Conservation (phyloP, 345 rosid genomes). For the Dipteronia sinensis region DNA sequence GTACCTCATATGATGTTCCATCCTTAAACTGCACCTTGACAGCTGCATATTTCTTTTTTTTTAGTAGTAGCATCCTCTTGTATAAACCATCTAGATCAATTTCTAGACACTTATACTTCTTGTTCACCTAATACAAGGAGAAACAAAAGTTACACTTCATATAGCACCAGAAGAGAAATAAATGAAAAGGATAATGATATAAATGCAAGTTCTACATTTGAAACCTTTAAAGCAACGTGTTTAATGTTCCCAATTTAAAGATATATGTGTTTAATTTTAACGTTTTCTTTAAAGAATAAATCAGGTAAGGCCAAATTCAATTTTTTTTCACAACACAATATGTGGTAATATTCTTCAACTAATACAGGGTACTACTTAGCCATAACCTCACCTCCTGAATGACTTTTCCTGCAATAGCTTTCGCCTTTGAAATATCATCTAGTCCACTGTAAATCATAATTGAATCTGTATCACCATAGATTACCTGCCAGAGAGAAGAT, state of each 20-base stretch:
- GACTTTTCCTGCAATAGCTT: constrained; percentile 78
- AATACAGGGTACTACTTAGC: constrained; percentile 6
- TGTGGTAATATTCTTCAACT: background rate
- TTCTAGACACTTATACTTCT: constrained; percentile 86
- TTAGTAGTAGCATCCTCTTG: constrained; percentile 96
- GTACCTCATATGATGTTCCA: constrained; percentile 79
- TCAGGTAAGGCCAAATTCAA: background rate
- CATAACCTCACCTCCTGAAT: constrained; percentile 76
- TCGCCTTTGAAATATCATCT: constrained; percentile 79
- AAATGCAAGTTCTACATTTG: background rate
- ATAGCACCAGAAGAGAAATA: background rate
- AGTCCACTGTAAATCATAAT: constrained; percentile 96
- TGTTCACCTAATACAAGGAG: constrained; percentile 71
- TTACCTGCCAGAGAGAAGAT: constrained; percentile 62
- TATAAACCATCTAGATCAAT: constrained; percentile 95
- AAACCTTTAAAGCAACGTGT: background rate
- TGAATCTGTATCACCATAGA: constrained; percentile 98
- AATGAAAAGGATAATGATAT: no score
- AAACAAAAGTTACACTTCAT: constrained; percentile 22
- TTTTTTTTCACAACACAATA: background rate
- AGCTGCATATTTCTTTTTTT: constrained; percentile 99
- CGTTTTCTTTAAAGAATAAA: background rate
- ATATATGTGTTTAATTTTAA: background rate
- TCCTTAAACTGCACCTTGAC: constrained; percentile 82
- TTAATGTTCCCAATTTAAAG: background rate